Conservation (phyloP, 352 stramenopile genomes). For the Pythium aristosporum region DNA sequence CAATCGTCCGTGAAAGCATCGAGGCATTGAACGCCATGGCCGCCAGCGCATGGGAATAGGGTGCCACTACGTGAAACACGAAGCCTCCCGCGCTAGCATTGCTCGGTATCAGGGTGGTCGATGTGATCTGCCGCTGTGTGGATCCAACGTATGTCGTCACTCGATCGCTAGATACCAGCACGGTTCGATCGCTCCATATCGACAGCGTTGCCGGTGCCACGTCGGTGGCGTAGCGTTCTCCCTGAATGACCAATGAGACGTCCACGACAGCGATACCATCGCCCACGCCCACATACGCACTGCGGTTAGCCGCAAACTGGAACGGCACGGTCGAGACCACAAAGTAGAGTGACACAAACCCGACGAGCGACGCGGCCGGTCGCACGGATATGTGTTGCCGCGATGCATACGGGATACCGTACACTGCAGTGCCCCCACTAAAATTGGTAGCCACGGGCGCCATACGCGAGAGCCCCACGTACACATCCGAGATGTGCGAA, state of each 20-base stretch:
- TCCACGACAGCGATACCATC: constrained; percentile 45
- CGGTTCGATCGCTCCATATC: background rate
- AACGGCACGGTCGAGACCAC: constrained; percentile 44
- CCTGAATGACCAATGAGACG: constrained; percentile 37
- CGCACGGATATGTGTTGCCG: constrained; percentile 33
- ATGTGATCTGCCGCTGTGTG: background rate
- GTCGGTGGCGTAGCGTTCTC: constrained; percentile 18
- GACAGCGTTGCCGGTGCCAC: constrained; percentile 1
- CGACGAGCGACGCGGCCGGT: constrained; percentile 30
- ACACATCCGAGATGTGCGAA: constrained; percentile 37
- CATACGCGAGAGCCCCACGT: constrained; percentile 32
- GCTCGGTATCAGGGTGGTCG: background rate
- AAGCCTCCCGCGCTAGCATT: constrained; percentile 13
- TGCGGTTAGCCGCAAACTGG: constrained; percentile 34
- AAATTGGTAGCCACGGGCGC: constrained; percentile 20
- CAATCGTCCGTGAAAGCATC: background rate
- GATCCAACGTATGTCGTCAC: constrained; percentile 6
- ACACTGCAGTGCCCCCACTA: constrained; percentile 29
- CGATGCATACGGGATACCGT: constrained; percentile 35
- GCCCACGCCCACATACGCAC: constrained; percentile 29
- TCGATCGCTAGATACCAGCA: background rate
- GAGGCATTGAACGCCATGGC: constrained; percentile 6
- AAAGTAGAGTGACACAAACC: constrained; percentile 40
- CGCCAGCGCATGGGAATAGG: constrained; percentile 2
- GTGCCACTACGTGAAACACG: constrained; percentile 19